Conservation (phyloP, 257 asterid species). For the Fraxinus excelsior region DNA sequence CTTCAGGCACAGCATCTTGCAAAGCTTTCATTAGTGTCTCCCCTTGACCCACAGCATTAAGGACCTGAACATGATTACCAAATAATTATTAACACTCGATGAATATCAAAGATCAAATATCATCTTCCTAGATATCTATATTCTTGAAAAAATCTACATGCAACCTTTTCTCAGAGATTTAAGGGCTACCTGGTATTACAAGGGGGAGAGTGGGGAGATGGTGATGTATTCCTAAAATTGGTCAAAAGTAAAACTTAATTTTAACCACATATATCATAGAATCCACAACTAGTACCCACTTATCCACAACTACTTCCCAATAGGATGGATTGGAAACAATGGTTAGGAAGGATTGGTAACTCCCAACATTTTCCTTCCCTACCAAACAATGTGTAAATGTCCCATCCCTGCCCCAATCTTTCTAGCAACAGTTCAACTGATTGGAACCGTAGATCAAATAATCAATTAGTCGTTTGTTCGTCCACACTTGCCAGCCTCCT, state of each 20-base stretch:
- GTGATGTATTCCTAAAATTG: neutral
- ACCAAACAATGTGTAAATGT: neutral
- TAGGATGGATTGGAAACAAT: neutral
- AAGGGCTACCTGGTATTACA: neutral
- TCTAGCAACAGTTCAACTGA: neutral
- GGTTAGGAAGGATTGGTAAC: neutral
- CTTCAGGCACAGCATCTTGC: constrained; percentile 97
- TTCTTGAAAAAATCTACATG: neutral
- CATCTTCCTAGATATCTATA: constrained; percentile 5
- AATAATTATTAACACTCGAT: neutral
- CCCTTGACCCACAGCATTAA: constrained; percentile 82
- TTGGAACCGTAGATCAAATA: neutral
- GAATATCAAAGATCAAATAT: neutral
- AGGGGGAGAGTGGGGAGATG: neutral
- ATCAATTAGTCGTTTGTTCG: neutral
- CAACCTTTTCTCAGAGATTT: neutral
- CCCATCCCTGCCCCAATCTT: neutral
- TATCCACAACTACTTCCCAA: neutral
- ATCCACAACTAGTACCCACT: too few relatives aligned
- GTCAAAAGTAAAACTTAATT: neutral
- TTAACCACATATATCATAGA: too few relatives aligned
- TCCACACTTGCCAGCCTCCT: constrained; percentile 9
- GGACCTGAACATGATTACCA: constrained; percentile 58
- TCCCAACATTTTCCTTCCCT: neutral
- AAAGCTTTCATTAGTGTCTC: constrained; percentile 83